Percentiles rank a stretch among this genome's conserved stretches.
Evolutionary conservation across 768 basidiomycete genomes (phyloP).

Genomic region (Exsudoporus frostii): DNA sequence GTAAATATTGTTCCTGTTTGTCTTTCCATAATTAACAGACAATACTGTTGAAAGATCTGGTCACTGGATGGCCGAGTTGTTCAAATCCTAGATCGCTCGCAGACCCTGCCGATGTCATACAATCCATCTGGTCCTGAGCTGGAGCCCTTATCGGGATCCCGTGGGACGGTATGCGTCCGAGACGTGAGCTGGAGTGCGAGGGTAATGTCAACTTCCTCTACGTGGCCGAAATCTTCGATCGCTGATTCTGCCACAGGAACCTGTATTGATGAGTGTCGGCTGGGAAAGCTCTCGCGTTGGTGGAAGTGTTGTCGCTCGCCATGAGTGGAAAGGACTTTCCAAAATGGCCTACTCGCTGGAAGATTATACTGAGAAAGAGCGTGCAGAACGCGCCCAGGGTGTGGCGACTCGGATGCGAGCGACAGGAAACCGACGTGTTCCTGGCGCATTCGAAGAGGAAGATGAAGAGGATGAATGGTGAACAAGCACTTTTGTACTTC

Average conservation of each 20-base stretch:
- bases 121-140: slow-evolving; percentile 69
- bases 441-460: slow-evolving; percentile 29
- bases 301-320: slow-evolving; percentile 81
- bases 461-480: slow-evolving; percentile 15
- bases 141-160: slow-evolving; percentile 25
- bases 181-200: slow-evolving; percentile 95
- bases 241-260: slow-evolving; percentile 51
- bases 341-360: slow-evolving; percentile 67
- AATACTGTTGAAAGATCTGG: slow-evolving; percentile 66
- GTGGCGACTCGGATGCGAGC: slow-evolving; percentile 5
- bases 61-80: slow-evolving; percentile 86
- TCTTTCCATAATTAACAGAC: slow-evolving; percentile 1
- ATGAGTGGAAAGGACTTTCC: slow-evolving; percentile 93
- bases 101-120: slow-evolving; percentile 63
- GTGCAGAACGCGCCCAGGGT: slow-evolving; percentile 32
- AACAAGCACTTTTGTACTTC: background rate
- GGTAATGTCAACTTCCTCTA: slow-evolving; percentile 38
- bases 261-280: slow-evolving; percentile 86
- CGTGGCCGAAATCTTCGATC: background rate
- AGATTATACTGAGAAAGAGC: slow-evolving; percentile 67
- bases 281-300: slow-evolving; percentile 65
- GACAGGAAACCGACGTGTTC: slow-evolving; percentile 15
- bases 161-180: slow-evolving; percentile 61
- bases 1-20: slow-evolving; percentile 19
- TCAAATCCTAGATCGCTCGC: slow-evolving; percentile 78